Percentiles rank a stretch among this genome's conserved stretches.
These are phyloP conservation scores for Plantago ovata DNA, from an alignment of 257 asterid genomes.

Conservation along the genomic window DNA sequence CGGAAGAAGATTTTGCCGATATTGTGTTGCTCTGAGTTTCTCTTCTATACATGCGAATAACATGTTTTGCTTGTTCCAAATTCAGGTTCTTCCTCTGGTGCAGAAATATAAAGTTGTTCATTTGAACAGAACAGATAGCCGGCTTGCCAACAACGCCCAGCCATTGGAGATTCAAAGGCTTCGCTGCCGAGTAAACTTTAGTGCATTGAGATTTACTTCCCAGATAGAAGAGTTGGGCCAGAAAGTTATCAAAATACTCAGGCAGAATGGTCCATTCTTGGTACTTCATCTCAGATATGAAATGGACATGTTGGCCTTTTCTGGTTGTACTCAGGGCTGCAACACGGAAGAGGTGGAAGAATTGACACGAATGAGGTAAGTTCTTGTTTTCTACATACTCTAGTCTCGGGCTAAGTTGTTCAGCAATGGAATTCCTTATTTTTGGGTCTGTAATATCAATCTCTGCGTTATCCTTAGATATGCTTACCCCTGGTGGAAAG, in stretches of 20 bases:
- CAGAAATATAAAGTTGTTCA: constrained; percentile 90
- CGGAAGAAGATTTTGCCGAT: constrained; percentile 11
- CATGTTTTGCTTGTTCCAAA: constrained; percentile 11
- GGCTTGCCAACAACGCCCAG: constrained; percentile 88
- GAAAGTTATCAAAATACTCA: constrained; percentile 69
- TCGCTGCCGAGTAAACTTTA: constrained; percentile 87
- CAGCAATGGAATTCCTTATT: background rate
- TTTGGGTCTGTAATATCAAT: too few relatives aligned
- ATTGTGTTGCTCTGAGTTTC: constrained; percentile 7
- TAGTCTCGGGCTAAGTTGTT: background rate
- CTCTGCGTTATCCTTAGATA: constrained; percentile 35
- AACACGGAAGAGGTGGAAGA: constrained; percentile 76
- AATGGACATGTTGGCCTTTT: constrained; percentile 98
- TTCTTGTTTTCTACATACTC: background rate
- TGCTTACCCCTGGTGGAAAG: constrained; percentile 99
- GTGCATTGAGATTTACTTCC: constrained; percentile 76
- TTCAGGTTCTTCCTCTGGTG: constrained; percentile 87
- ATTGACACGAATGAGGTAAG: constrained; percentile 87
- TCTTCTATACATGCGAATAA: background rate
- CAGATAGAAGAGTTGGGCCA: constrained; percentile 93
- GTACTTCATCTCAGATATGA: constrained; percentile 97
- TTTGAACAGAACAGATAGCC: constrained; percentile 84
- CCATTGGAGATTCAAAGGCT: constrained; percentile 87
- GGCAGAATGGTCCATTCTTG: constrained; percentile 81
- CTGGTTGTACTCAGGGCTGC: constrained; percentile 97